Evolutionary conservation across 352 stramenopile genomes (phyloP), one percentile per base, ranked within the genome.

Genomic region (Pythium diclinum): DNA sequence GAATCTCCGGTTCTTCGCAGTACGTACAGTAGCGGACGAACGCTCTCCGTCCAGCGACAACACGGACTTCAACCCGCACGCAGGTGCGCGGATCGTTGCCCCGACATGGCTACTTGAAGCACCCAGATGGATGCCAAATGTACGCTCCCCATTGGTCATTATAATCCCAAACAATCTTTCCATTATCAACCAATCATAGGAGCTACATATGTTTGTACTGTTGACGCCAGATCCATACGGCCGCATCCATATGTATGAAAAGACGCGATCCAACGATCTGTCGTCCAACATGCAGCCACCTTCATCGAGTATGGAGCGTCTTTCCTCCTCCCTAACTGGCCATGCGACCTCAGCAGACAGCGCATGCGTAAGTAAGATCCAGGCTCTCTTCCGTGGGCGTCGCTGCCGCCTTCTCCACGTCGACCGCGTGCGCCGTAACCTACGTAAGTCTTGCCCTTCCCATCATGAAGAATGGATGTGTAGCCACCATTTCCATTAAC

Each of bases 331-430:
- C 17, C 25, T 7, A 3, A 6, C 7, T 32, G 25, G 3, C 11
- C 19, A 51, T 30, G 44, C 17, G 19, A 3, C 36, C 5, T 42
- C 23, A 3, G 11, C 21, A 5, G 38, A 30, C 36, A n/a, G 38
- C 23, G 40, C 42, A 13, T 67, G 47, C n/a, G 55, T 85, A 19
- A 75, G 63, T 13, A 70, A 73, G 54, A 72, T 91, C 23, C 82
- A 91, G 56, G 79, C 82, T 38, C 55, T 78, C 14, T 89, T 91
- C 61, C 71, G 82, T 44, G 78, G 79, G 56, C 69, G 74, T 4
- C 72, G 79, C 30, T 80, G 77, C 42, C 76, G 82, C 25, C 67
- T 73, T 8, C 63, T 91, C 30, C 76, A 91, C 74, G 73, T 87
- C 10, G 56, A 82, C 13, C 78, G 79, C 53, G 82, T 84, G 49